These are phyloP conservation scores for cucumber (Cucumis sativus) DNA, from an alignment of 306 rosid species.

Conservation along the genomic window DNA sequence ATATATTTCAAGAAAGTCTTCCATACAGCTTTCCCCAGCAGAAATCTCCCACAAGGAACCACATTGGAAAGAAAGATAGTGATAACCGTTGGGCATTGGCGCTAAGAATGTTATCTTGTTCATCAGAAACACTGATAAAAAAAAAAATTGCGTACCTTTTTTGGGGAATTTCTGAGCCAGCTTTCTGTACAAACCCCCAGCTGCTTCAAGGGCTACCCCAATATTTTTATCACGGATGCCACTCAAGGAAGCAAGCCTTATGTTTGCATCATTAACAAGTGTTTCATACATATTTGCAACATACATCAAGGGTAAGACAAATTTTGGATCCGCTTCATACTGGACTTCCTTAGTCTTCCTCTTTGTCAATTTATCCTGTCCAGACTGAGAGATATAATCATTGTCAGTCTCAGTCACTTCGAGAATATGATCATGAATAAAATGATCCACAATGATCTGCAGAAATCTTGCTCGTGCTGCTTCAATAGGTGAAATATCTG, in stretches of 20 bases:
- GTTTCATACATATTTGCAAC: conserved; percentile 89
- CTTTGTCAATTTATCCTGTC: conserved; percentile 62
- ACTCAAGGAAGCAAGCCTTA: conserved; percentile 68
- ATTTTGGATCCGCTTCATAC: conserved; percentile 67
- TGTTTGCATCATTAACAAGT: conserved; percentile 64
- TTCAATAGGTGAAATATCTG: conserved; percentile 81
- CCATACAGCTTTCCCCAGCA: background rate
- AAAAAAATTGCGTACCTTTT: conserved; percentile 36
- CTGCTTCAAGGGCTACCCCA: conserved; percentile 96
- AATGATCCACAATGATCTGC: conserved; percentile 73
- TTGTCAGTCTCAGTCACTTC: conserved; percentile 54
- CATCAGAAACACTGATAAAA: background rate
- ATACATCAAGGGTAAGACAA: conserved; percentile 84
- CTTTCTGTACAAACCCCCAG: conserved; percentile 92
- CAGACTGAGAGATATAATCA: conserved; percentile 36
- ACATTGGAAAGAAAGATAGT: background rate
- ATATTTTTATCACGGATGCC: conserved; percentile 86
- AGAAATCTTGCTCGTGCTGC: conserved; percentile 72
- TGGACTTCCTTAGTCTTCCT: conserved; percentile 67
- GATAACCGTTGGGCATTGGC: background rate
- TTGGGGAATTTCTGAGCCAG: conserved; percentile 91
- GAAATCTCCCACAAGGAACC: background rate
- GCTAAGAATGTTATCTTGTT: background rate
- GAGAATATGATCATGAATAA: conserved; percentile 40
- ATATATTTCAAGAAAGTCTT: background rate